Conservation (phyloP, 129 eudicot genomes). For the Ambrosia artemisiifolia region DNA sequence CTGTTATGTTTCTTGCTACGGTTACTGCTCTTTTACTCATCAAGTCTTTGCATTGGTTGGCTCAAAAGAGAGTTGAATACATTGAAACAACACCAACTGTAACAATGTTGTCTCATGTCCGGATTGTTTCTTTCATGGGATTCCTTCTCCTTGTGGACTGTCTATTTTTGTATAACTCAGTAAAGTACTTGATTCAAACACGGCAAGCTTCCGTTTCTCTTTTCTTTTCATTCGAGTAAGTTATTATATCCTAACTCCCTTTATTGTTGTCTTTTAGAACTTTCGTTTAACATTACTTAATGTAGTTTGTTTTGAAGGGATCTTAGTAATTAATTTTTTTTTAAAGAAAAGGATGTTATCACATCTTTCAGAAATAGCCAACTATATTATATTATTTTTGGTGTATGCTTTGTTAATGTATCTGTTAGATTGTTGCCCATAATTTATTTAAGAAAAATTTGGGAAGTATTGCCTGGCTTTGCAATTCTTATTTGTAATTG, state of each 20-base stretch:
- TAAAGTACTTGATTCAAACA: constrained; percentile 71
- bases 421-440: background rate
- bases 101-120: constrained; percentile 68
- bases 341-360: background rate
- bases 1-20: constrained; percentile 85
- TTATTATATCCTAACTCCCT: background rate
- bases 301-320: background rate
- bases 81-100: constrained; percentile 97
- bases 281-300: background rate
- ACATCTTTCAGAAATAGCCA: background rate
- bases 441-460: background rate
- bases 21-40: constrained; percentile 84
- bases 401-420: background rate
- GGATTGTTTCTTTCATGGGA: constrained; percentile 96
- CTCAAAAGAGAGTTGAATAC: constrained; percentile 97
- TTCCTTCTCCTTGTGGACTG: constrained; percentile 91
- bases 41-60: constrained; percentile 98
- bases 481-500: background rate
- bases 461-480: background rate
- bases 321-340: background rate
- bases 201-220: constrained; percentile 92
- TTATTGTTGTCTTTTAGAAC: background rate
- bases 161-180: constrained; percentile 64
- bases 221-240: constrained; percentile 97
- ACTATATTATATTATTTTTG: background rate